Conservation (phyloP, 2,329 filamentous ascomycete genomes). For the Colletotrichum ledebouriae region DNA sequence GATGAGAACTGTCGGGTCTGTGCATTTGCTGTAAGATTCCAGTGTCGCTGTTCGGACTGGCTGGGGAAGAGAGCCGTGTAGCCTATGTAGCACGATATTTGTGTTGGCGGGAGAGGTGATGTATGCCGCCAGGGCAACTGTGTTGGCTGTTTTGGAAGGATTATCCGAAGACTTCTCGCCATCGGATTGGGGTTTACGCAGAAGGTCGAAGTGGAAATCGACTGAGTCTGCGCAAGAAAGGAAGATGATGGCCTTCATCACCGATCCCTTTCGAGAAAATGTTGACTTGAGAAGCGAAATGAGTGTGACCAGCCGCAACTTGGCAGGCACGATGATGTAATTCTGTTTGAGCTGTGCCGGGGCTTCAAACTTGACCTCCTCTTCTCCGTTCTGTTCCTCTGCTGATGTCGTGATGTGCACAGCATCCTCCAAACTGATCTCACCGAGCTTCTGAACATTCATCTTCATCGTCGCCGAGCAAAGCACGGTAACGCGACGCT, state of each 20-base stretch:
- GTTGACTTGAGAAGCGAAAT: conserved; percentile 86
- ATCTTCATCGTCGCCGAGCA: conserved; percentile 99
- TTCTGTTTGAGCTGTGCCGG: conserved; percentile 95
- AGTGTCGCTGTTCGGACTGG: conserved; percentile 89
- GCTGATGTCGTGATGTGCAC: conserved; percentile 83
- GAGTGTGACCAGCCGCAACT: conserved; percentile 90
- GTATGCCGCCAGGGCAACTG: conserved; percentile 77
- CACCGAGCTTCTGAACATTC: conserved; percentile 92
- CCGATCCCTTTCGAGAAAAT: conserved; percentile 88
- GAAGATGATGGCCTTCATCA: conserved; percentile 98
- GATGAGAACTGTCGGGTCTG: conserved; percentile 83
- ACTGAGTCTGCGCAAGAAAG: conserved; percentile 97
- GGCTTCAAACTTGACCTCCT: conserved; percentile 77
- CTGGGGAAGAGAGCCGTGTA: conserved; percentile 93
- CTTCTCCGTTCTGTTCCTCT: conserved; percentile 61
- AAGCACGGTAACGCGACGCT: conserved; percentile 85
- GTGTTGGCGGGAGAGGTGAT: conserved; percentile 83
- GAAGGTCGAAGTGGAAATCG: conserved; percentile 93
- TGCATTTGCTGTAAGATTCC: conserved; percentile 80
- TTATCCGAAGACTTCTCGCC: conserved; percentile 41
- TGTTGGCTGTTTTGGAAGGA: conserved; percentile 60
- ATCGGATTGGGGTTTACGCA: conserved; percentile 61
- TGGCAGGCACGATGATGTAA: conserved; percentile 88
- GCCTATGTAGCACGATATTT: conserved; percentile 81
- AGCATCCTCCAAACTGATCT: conserved; percentile 95